phyloP scores from a whole-genome alignment of 2,329 filamentous ascomycete species.

The Thelonectria discophora region DNA sequence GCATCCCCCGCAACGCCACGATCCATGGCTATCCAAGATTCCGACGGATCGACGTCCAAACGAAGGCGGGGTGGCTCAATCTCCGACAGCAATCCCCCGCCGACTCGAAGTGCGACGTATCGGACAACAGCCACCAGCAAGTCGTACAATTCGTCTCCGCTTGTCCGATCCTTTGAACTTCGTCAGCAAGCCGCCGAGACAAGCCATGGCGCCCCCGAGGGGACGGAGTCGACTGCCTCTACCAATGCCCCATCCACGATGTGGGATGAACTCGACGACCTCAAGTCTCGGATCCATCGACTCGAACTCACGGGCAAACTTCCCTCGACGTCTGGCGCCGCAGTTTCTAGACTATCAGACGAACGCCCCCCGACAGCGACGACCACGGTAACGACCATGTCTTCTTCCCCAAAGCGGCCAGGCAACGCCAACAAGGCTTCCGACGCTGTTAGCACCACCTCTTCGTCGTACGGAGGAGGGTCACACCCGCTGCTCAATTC shows the following conservation, averaged over 20 bases:
- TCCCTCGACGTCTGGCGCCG: constrained; percentile 81
- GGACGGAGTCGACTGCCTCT: constrained; percentile 87
- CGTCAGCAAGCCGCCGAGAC: constrained; percentile 41
- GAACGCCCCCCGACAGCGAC: constrained; percentile 91
- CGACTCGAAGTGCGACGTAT: constrained; percentile 55
- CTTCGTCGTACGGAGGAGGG: constrained; percentile 60
- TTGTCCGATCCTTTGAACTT: constrained; percentile 56
- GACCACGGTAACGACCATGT: constrained; percentile 89
- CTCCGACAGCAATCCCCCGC: constrained; percentile 55
- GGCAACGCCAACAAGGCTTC: constrained; percentile 35
- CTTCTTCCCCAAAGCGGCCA: constrained; percentile 83
- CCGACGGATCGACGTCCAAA: constrained; percentile 43
- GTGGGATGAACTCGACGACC: constrained; percentile 96
- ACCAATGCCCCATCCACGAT: constrained; percentile 91
- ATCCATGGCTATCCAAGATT: constrained; percentile 58
- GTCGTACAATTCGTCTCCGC: constrained; percentile 67
- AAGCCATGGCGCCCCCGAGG: constrained; percentile 61
- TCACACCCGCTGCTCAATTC: constrained; percentile 82
- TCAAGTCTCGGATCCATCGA: constrained; percentile 91
- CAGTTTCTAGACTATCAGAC: constrained; percentile 75
- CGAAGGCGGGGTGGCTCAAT: constrained; percentile 56
- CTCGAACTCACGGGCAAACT: constrained; percentile 90
- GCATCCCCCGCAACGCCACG: constrained; percentile 61
- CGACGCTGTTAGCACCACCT: constrained; percentile 54
- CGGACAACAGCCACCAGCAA: constrained; percentile 48